Conservation (phyloP, 805 yeast species). For the Candida hungchunana region DNA sequence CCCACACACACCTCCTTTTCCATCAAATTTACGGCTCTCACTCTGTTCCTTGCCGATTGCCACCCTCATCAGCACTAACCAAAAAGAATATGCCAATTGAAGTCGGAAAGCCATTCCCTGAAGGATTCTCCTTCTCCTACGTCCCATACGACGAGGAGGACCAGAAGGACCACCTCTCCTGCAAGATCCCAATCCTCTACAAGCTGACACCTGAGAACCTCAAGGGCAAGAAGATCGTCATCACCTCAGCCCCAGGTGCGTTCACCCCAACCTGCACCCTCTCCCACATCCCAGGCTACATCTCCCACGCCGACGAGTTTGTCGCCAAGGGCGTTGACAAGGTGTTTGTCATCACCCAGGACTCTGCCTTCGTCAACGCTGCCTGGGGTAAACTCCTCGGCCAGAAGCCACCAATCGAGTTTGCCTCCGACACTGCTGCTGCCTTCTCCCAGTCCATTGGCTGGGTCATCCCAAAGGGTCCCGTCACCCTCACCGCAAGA, state of each 20-base stretch:
- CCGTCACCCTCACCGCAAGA: slow-evolving; percentile 56
- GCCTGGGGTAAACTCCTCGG: slow-evolving; percentile 56
- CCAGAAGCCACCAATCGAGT: slow-evolving; percentile 34
- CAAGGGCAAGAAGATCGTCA: slow-evolving; percentile 39
- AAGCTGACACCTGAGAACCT: slow-evolving; percentile 24
- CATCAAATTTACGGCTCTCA: too few relatives aligned
- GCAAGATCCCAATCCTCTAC: slow-evolving; percentile 24
- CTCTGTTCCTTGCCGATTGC: too few relatives aligned
- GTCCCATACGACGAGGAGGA: slow-evolving; percentile 27
- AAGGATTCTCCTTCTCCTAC: slow-evolving; percentile 26
- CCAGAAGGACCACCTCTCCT: slow-evolving; percentile 24
- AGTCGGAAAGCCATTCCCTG: slow-evolving; percentile 27
- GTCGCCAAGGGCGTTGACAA: slow-evolving; percentile 54
- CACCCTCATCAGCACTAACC: too few relatives aligned
- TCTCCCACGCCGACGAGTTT: slow-evolving; percentile 46
- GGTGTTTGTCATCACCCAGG: slow-evolving; percentile 59
- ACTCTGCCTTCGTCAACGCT: slow-evolving; percentile 65
- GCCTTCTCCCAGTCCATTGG: slow-evolving; percentile 58
- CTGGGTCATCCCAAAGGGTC: slow-evolving; percentile 48
- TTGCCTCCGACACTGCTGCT: slow-evolving; percentile 65
- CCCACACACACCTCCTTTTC: too few relatives aligned
- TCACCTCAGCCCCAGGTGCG: slow-evolving; percentile 83
- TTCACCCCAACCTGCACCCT: slow-evolving; percentile 80
- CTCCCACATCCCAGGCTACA: slow-evolving; percentile 67
- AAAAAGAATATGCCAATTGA: slow-evolving; percentile 9